phyloP scores from a whole-genome alignment of 345 rosid species.

The Aurinia saxatilis region DNA sequence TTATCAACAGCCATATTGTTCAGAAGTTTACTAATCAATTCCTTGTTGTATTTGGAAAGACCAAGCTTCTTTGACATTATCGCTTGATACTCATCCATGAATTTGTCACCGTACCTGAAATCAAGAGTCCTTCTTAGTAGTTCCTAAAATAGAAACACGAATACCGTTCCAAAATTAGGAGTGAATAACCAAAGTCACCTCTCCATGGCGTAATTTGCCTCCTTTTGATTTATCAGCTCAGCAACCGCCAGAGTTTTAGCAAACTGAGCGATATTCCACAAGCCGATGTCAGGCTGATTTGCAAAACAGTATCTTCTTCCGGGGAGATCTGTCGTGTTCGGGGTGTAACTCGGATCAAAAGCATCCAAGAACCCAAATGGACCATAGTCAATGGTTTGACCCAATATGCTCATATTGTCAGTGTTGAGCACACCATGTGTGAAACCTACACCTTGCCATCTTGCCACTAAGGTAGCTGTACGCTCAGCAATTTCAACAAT shows the following conservation, averaged over 20 bases:
- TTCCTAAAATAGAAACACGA: neutral
- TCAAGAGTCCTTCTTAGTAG: neutral
- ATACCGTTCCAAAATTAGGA: neutral
- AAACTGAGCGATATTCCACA: slow-evolving; percentile 93
- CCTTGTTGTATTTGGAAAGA: slow-evolving; percentile 85
- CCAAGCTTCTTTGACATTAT: slow-evolving; percentile 90
- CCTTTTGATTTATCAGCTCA: slow-evolving; percentile 70
- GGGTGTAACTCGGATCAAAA: slow-evolving; percentile 94
- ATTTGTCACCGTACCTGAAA: slow-evolving; percentile 79
- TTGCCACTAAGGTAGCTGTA: slow-evolving; percentile 74
- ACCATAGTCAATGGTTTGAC: slow-evolving; percentile 94
- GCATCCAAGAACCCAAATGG: slow-evolving; percentile 99
- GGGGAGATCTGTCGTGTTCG: slow-evolving; percentile 96
- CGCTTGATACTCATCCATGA: slow-evolving; percentile 96
- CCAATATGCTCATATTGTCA: slow-evolving; percentile 95
- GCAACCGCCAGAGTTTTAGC: slow-evolving; percentile 61
- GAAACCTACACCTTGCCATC: slow-evolving; percentile 98
- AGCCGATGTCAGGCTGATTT: slow-evolving; percentile 92
- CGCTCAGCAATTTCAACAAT: slow-evolving; percentile 86
- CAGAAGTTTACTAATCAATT: slow-evolving; percentile 68
- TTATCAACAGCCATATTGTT: slow-evolving; percentile 95
- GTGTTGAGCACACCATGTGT: slow-evolving; percentile 98
- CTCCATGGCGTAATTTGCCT: slow-evolving; percentile 86
- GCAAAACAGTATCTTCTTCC: slow-evolving; percentile 96
- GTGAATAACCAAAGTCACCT: slow-evolving; percentile 38